A percentile compares a stretch with the other conserved stretches of the same genome.
These are phyloP conservation scores for Lentinula sp. DNA, from an alignment of 768 basidiomycete species.

Conservation along the genomic window DNA sequence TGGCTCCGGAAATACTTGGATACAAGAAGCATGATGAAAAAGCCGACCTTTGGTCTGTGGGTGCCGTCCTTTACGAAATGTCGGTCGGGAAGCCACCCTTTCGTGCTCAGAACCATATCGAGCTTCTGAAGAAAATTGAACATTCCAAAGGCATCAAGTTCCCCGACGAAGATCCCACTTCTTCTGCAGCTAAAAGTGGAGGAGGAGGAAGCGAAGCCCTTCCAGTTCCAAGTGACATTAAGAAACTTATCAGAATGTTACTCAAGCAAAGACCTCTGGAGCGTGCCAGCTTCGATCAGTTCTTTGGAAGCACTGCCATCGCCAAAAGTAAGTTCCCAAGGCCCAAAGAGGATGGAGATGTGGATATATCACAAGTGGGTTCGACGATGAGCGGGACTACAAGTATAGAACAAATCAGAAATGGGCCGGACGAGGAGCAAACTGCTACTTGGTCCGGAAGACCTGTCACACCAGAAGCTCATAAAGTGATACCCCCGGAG, in stretches of 20 bases:
- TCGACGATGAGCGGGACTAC: slow-evolving; percentile 19
- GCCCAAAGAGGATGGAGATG: slow-evolving; percentile 26
- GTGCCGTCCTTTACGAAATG: slow-evolving; percentile 96
- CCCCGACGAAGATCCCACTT: slow-evolving; percentile 77
- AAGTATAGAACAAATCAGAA: slow-evolving; percentile 13
- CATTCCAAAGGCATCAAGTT: slow-evolving; percentile 88
- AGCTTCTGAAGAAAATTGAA: slow-evolving; percentile 90
- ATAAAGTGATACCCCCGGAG: slow-evolving; percentile 70
- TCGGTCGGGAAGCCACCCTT: slow-evolving; percentile 90
- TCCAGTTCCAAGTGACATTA: slow-evolving; percentile 75
- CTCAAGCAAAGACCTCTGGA: slow-evolving; percentile 81
- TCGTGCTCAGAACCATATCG: slow-evolving; percentile 93
- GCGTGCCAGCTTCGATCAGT: slow-evolving; percentile 85
- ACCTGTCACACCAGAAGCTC: slow-evolving; percentile 60
- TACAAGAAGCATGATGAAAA: slow-evolving; percentile 98
- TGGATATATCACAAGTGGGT: slow-evolving; percentile 6
- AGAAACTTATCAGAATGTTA: slow-evolving; percentile 78
- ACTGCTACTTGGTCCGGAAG: slow-evolving; percentile 28
- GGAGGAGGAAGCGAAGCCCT: slow-evolving; percentile 45
- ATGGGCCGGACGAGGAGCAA: background rate
- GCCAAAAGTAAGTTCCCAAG: slow-evolving; percentile 74
- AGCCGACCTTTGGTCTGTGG: slow-evolving; percentile 97
- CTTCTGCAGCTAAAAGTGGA: slow-evolving; percentile 32
- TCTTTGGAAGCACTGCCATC: slow-evolving; percentile 78
- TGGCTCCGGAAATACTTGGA: slow-evolving; percentile 97